Base-by-base conservation (phyloP, 2,329 filamentous ascomycete genomes). In the Ascochyta viciae-villosae region DNA sequence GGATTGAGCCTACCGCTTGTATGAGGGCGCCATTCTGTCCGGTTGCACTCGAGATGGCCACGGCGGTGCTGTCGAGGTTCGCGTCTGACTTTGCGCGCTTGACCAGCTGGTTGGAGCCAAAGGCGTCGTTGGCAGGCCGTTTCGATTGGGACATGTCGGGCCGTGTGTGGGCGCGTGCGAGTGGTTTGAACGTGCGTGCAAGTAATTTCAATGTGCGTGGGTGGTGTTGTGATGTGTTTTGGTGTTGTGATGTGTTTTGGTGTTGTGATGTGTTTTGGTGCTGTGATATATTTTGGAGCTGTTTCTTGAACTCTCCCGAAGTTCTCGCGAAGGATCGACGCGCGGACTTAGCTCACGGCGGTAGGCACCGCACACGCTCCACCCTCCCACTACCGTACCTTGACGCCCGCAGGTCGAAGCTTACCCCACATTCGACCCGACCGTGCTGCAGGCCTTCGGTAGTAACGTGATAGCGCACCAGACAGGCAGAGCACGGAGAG, bases 111-210 rank as follows among this genome's bases (percentile, higher is more conserved):
- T 88, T 87, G 23, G 87, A 87, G 68, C 88, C 86, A 65, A 94
- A 94, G 58, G 91, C 89, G 66, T 90, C 89, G 59, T 90, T 88
- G n/a, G 93, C 92, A 57, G 92, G 90, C 73, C 95, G 87, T 80
- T 99, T 98, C 78, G 96, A 93, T 61, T 90, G 85, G 31, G 92
- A 92, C 93, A 96, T 97, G 57, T 62, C 78, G 60, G 53, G 13
- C 40, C 37, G n/a, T 6, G 41, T 47, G 45, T 35, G 15, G 49
- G 40, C 40, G 40, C 31, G 29, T 43, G 50, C 44, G 48, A 12
- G 47, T 19, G 19, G 0, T 19, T 19, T 3, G 19, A 19, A 3
- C 3, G 19, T 19, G 19, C 19, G 19, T 26, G 24, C 24, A 4
- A 26, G 24, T 6, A 4, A 26, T 26, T 26, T 1, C 27, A 19